phyloP scores from a whole-genome alignment of 2,329 filamentous ascomycete genomes.

The Colletotrichum spaethianum region DNA sequence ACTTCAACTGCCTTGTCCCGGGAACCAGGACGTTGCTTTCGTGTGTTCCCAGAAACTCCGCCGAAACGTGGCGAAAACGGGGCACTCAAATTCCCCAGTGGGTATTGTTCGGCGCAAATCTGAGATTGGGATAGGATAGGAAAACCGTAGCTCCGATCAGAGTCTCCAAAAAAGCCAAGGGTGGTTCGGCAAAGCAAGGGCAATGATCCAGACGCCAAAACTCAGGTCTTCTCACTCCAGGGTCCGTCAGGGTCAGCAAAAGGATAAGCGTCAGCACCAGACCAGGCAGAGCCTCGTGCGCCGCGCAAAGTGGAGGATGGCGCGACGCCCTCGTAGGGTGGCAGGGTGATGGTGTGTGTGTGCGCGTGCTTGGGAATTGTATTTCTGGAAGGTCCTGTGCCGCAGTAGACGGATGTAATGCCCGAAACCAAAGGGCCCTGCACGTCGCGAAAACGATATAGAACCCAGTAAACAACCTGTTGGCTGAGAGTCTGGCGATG shows the following conservation, averaged over 20 bases:
- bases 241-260: conserved; percentile 1
- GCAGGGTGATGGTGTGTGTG: conserved; percentile 4
- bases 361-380: conserved; percentile 7
- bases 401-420: conserved; percentile 17
- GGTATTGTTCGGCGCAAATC: conserved; percentile 29
- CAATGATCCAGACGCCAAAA: neutral
- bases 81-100: conserved; percentile 7
- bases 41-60: conserved; percentile 10
- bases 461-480: neutral
- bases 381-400: neutral
- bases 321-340: conserved; percentile 17
- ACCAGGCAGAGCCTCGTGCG: conserved; percentile 28
- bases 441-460: conserved; percentile 1
- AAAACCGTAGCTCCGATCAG: conserved; percentile 1
- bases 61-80: conserved; percentile 22
- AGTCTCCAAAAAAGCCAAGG: conserved; percentile 16
- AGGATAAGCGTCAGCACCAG: conserved; percentile 5
- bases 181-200: neutral
- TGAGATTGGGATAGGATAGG: conserved; percentile 15
- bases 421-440: conserved; percentile 18
- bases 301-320: conserved; percentile 22
- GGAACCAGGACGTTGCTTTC: conserved; percentile 24
- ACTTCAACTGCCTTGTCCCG: conserved; percentile 20
- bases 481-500: neutral
- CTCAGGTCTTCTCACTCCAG: neutral